These are phyloP conservation scores for Coemansia sp. DNA, from an alignment of 192 early-diverging fungal genomes.

Conservation along the genomic window DNA sequence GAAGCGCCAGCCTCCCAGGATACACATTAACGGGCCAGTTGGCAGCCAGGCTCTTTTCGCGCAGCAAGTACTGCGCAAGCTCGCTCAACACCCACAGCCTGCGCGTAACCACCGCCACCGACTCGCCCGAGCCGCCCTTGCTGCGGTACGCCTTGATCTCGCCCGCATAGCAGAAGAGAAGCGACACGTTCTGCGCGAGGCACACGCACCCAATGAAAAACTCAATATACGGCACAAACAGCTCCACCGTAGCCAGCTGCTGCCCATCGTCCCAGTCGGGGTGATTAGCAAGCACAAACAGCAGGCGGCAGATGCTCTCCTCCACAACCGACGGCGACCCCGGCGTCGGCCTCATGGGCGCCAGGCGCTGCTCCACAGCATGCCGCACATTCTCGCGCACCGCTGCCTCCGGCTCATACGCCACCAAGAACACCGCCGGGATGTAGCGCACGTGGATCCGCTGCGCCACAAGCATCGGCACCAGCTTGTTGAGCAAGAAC, in stretches of 20 bases:
- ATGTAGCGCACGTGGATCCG: constrained; percentile 70
- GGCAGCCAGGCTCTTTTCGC: constrained; percentile 65
- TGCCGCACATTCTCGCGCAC: constrained; percentile 63
- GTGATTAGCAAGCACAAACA: constrained; percentile 81
- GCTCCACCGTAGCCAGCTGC: constrained; percentile 21
- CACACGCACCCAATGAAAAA: constrained; percentile 81
- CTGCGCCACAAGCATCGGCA: constrained; percentile 62
- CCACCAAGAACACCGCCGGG: constrained; percentile 71
- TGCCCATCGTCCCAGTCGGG: constrained; percentile 72
- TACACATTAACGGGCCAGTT: constrained; percentile 82
- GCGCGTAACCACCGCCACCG: constrained; percentile 25
- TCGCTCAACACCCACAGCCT: constrained; percentile 84
- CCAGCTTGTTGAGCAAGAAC: constrained; percentile 64
- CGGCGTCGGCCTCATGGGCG: constrained; percentile 43
- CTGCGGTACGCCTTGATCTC: constrained; percentile 74
- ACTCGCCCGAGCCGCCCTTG: constrained; percentile 2
- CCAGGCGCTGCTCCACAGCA: constrained; percentile 60
- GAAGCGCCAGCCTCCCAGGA: constrained; percentile 65
- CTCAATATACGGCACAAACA: constrained; percentile 76
- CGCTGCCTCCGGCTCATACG: constrained; percentile 78
- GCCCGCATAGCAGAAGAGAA: constrained; percentile 70
- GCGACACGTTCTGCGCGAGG: constrained; percentile 77
- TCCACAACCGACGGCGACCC: constrained; percentile 59
- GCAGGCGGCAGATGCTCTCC: constrained; percentile 58
- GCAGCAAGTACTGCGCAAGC: constrained; percentile 75